These are phyloP conservation scores for Solanum bukasovii DNA, from an alignment of 257 asterid genomes.

Conservation along the genomic window DNA sequence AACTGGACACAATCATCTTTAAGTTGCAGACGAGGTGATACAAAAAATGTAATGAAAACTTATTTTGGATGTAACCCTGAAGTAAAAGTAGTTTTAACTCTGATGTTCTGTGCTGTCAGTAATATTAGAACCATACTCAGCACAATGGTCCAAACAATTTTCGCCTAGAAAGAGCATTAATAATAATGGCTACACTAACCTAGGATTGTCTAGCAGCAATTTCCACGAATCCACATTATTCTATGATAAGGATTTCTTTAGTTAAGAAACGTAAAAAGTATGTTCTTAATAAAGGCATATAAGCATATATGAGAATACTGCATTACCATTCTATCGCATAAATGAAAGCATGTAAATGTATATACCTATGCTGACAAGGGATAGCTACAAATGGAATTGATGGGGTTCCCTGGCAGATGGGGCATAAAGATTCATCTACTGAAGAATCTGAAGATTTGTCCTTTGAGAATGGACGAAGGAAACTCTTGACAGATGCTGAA, in stretches of 20 bases:
- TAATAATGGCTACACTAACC: not conserved
- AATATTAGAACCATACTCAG: not conserved
- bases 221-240: not conserved
- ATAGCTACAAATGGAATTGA: conserved; percentile 81
- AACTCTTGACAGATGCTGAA: conserved; percentile 68
- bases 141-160: not conserved
- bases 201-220: not conserved
- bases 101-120: not conserved
- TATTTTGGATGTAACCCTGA: not conserved
- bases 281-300: not conserved
- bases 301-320: not conserved
- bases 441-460: conserved; percentile 61
- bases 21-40: not conserved
- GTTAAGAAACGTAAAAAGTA: not conserved
- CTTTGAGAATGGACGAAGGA: conserved; percentile 75
- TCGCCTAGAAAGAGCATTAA: not conserved
- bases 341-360: not conserved
- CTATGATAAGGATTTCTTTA: not conserved
- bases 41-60: not conserved
- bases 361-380: conserved; percentile 92
- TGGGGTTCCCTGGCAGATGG: conserved; percentile 76
- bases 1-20: not conserved
- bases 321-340: not conserved
- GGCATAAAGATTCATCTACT: conserved; percentile 64
- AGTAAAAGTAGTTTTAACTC: not conserved